Conservation (phyloP, 306 rosid genomes). For the Vigna angularis region DNA sequence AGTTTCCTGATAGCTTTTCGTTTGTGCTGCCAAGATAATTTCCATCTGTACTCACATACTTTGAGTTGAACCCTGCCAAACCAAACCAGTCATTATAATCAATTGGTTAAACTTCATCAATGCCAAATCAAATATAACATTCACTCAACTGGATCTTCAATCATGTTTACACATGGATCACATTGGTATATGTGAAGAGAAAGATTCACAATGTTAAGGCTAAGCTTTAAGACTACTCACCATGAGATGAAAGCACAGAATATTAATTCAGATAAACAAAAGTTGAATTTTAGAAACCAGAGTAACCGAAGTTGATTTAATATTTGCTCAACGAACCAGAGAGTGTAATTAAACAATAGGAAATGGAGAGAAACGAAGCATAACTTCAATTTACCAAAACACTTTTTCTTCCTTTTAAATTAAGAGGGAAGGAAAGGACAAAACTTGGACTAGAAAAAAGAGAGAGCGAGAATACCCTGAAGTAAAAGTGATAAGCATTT, state of each 20-base stretch:
- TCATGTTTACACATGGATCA: slow-evolving; percentile 17
- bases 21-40: slow-evolving; percentile 48
- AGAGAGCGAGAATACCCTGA: slow-evolving; percentile 28
- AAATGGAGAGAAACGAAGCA: neutral
- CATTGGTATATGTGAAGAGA: neutral
- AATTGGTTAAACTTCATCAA: slow-evolving; percentile 13
- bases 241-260: neutral
- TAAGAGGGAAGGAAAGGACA: neutral
- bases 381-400: neutral
- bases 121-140: slow-evolving; percentile 33
- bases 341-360: neutral
- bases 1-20: slow-evolving; percentile 47
- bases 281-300: slow-evolving; percentile 5
- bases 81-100: neutral
- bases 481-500: neutral
- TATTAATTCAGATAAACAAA: neutral
- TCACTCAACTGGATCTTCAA: slow-evolving; percentile 33
- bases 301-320: neutral
- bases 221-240: neutral
- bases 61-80: slow-evolving; percentile 57
- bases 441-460: neutral
- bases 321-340: neutral
- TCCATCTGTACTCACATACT: slow-evolving; percentile 48
- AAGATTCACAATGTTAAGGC: neutral
- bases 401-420: neutral